These are phyloP conservation scores for Stentor coeruleus DNA, from an alignment of 73 alveolate species.

Conservation along the genomic window DNA sequence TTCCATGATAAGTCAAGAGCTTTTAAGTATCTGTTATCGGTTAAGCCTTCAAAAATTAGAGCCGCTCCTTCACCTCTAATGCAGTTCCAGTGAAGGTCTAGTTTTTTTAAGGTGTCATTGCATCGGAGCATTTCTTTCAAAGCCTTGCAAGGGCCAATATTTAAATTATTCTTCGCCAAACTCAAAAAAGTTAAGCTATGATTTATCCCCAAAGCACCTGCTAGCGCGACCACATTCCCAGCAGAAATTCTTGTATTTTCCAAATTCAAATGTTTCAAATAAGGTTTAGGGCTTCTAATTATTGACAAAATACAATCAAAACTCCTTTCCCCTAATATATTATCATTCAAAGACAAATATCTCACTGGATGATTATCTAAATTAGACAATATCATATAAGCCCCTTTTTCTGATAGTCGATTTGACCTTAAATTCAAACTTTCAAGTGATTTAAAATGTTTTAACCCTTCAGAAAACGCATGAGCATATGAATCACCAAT, in stretches of 20 bases:
- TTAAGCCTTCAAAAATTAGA: background rate
- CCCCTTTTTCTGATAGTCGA: constrained; percentile 14
- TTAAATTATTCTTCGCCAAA: constrained; percentile 2
- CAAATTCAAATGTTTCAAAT: background rate
- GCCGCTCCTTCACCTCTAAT: constrained; percentile 49
- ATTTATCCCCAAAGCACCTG: background rate
- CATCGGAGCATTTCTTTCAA: background rate
- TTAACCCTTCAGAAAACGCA: constrained; percentile 20
- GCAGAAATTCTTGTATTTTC: background rate
- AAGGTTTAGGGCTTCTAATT: background rate
- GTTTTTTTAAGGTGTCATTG: background rate
- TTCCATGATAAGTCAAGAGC: constrained; percentile 24
- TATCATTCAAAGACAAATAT: background rate
- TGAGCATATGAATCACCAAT: constrained; percentile 24
- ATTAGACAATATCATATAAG: background rate
- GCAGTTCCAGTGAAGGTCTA: constrained; percentile 56
- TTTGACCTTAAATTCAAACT: background rate
- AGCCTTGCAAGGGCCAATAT: background rate
- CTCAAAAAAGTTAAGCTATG: background rate
- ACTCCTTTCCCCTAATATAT: constrained; percentile 4
- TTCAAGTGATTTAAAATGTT: background rate
- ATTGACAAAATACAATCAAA: background rate
- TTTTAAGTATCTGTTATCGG: background rate
- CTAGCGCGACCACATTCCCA: background rate
- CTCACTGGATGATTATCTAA: background rate